Evolutionary conservation across 2,329 filamentous ascomycete species (phyloP).

Genomic region (Paraphoma chrysanthemicola): DNA sequence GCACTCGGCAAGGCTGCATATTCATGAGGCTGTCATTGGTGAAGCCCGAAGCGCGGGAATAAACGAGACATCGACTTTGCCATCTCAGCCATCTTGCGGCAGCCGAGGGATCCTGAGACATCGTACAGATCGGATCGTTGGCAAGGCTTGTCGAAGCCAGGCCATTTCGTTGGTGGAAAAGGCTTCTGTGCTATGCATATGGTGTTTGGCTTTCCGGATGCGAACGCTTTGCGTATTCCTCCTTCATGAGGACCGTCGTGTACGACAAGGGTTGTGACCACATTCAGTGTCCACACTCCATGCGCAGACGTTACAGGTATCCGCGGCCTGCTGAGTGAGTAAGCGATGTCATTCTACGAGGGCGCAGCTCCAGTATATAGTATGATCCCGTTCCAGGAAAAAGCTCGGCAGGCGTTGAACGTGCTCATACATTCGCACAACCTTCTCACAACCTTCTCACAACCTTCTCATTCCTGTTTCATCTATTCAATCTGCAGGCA

Average conservation of each 20-base stretch:
- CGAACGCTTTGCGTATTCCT: slow-evolving; percentile 3
- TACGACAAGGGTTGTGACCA: slow-evolving; percentile 12
- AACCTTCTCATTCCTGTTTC: slow-evolving; percentile 35
- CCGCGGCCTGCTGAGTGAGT: slow-evolving; percentile 8
- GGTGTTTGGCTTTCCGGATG: slow-evolving; percentile 17
- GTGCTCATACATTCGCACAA: slow-evolving; percentile 44
- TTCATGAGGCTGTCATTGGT: not conserved
- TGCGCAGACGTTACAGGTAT: slow-evolving; percentile 28
- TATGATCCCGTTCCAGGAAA: slow-evolving; percentile 23
- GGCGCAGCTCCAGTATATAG: slow-evolving; percentile 32
- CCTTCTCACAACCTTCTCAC: slow-evolving; percentile 38
- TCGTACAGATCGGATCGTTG: slow-evolving; percentile 6
- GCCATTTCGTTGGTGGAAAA: slow-evolving; percentile 22
- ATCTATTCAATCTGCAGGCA: slow-evolving; percentile 40
- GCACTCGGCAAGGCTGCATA: slow-evolving; percentile 1
- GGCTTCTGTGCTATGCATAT: slow-evolving; percentile 12
- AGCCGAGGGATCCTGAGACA: slow-evolving; percentile 3
- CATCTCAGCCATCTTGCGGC: not conserved
- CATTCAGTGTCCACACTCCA: slow-evolving; percentile 19
- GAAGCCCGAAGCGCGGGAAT: not conserved
- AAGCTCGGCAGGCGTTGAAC: slow-evolving; percentile 35
- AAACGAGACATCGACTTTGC: not conserved
- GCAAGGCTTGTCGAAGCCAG: slow-evolving; percentile 12
- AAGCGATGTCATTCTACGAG: slow-evolving; percentile 6
- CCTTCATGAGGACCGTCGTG: slow-evolving; percentile 3